phyloP scores from a whole-genome alignment of 2,329 filamentous ascomycete species.

The Biscogniauxia marginata region DNA sequence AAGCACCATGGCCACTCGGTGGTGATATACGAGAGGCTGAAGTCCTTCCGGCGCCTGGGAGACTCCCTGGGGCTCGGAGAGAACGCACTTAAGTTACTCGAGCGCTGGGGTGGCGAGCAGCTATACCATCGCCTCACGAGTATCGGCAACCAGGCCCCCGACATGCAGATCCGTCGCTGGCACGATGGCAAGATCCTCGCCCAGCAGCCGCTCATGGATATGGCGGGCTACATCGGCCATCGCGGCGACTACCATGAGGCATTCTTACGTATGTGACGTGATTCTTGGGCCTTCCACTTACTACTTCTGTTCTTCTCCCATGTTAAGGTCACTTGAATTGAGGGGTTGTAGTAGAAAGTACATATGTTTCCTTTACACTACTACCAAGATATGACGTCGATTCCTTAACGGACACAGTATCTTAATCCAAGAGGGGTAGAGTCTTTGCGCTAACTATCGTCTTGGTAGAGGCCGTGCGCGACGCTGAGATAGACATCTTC shows the following conservation, averaged over 20 bases:
- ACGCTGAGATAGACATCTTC: constrained; percentile 39
- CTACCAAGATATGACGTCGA: background rate
- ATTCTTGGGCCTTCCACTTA: background rate
- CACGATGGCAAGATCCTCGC: constrained; percentile 46
- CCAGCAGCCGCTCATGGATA: constrained; percentile 48
- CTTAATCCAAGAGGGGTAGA: background rate
- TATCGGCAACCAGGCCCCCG: constrained; percentile 46
- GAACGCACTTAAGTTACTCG: constrained; percentile 45
- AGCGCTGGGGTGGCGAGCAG: constrained; percentile 41
- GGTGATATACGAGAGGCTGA: constrained; percentile 44
- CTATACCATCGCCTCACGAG: constrained; percentile 38
- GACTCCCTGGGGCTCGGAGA: constrained; percentile 46
- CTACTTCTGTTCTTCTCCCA: background rate
- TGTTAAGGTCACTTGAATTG: background rate
- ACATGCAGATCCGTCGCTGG: constrained; percentile 49
- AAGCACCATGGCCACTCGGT: constrained; percentile 45
- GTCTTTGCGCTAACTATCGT: background rate
- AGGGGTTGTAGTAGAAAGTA: too few relatives aligned
- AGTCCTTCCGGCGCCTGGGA: constrained; percentile 41
- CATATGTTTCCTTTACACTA: too few relatives aligned
- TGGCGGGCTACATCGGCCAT: constrained; percentile 47
- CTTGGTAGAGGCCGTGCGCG: constrained; percentile 32
- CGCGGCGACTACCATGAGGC: constrained; percentile 44
- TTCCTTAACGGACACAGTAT: background rate
- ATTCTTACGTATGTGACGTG: constrained; percentile 28